Evolutionary conservation across 2,329 filamentous ascomycete species (phyloP).

Genomic region (Akanthomyces muscarius): DNA sequence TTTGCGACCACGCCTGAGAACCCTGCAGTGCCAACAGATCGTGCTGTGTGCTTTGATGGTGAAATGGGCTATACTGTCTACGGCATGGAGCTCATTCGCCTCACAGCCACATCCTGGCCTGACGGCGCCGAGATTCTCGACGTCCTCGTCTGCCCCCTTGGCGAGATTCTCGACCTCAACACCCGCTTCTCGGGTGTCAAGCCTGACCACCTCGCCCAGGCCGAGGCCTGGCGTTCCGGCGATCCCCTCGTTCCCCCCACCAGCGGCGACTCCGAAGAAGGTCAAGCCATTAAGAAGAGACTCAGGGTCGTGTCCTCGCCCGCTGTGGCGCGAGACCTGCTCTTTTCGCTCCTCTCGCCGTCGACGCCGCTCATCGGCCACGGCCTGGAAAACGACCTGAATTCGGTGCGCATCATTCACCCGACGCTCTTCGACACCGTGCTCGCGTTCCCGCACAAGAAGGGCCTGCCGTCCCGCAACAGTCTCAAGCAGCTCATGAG

Average conservation of each 20-base stretch:
- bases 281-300: slow-evolving; percentile 33
- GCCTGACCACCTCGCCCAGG: slow-evolving; percentile 69
- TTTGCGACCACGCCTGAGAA: slow-evolving; percentile 76
- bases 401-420: slow-evolving; percentile 78
- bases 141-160: slow-evolving; percentile 76
- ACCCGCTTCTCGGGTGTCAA: slow-evolving; percentile 87
- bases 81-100: slow-evolving; percentile 82
- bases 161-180: slow-evolving; percentile 85
- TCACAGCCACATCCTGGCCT: slow-evolving; percentile 89
- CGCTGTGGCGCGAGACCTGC: slow-evolving; percentile 65
- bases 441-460: slow-evolving; percentile 73
- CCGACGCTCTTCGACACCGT: slow-evolving; percentile 82
- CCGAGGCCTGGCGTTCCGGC: slow-evolving; percentile 49
- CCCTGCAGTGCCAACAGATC: slow-evolving; percentile 42
- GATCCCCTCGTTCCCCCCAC: slow-evolving; percentile 25
- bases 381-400: slow-evolving; percentile 92
- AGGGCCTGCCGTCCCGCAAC: slow-evolving; percentile 71
- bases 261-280: slow-evolving; percentile 27
- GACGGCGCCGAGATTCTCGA: slow-evolving; percentile 71
- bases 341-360: slow-evolving; percentile 72
- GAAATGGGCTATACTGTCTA: slow-evolving; percentile 95
- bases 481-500: slow-evolving; percentile 73
- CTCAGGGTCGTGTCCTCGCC: slow-evolving; percentile 76
- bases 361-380: slow-evolving; percentile 85
- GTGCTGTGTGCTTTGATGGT: slow-evolving; percentile 84